These are phyloP conservation scores for Blepharisma undulans DNA, from an alignment of 169 alveolate species.

Conservation along the genomic window DNA sequence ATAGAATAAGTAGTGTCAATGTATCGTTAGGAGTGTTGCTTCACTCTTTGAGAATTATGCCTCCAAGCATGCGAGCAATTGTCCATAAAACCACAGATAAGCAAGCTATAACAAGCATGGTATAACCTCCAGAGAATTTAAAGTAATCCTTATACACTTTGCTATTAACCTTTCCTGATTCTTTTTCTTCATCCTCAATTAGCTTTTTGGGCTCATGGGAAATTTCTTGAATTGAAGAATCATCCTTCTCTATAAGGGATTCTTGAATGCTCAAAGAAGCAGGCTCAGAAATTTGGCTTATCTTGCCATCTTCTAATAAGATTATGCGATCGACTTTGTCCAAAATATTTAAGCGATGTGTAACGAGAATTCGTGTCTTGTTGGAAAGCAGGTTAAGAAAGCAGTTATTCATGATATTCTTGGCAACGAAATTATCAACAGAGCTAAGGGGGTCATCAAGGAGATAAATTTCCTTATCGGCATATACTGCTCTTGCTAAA, in stretches of 20 bases:
- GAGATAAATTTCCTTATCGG: conserved; percentile 79
- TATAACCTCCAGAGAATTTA: conserved; percentile 17
- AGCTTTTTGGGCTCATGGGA: neutral
- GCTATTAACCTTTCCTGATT: neutral
- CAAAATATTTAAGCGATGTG: conserved; percentile 72
- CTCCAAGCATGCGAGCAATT: neutral
- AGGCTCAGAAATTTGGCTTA: neutral
- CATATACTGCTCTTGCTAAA: conserved; percentile 88
- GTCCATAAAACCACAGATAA: neutral
- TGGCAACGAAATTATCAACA: conserved; percentile 77
- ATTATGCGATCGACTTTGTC: conserved; percentile 65
- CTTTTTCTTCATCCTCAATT: conserved; percentile 13
- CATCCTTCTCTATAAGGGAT: neutral
- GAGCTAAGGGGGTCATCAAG: conserved; percentile 89
- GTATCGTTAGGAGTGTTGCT: neutral
- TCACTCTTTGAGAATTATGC: conserved; percentile 8
- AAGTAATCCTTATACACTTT: conserved; percentile 17
- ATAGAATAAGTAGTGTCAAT: neutral
- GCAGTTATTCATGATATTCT: conserved; percentile 76
- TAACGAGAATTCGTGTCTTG: conserved; percentile 81
- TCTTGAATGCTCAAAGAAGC: neutral
- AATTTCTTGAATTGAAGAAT: neutral
- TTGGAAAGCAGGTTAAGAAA: conserved; percentile 58
- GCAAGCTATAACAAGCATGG: neutral
- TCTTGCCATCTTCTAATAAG: neutral